phyloP scores from a whole-genome alignment of 805 yeast genomes.

The Yarrowia yakushimensis region DNA sequence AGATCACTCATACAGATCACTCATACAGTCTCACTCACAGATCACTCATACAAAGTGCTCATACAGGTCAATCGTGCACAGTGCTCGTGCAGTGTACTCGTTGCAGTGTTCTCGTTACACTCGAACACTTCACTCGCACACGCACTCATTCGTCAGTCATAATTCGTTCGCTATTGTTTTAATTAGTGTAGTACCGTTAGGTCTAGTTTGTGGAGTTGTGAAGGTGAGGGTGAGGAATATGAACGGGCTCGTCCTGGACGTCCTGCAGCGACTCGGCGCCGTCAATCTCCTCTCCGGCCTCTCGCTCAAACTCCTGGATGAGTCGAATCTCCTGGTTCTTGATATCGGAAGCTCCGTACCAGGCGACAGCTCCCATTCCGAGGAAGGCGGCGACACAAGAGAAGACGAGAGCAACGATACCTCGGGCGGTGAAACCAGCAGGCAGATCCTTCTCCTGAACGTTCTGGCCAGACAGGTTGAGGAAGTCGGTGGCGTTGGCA shows the following conservation, averaged over 20 bases:
- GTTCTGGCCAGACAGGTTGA: constrained; percentile 72
- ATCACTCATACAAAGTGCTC: no score
- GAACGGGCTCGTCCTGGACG: constrained; percentile 27
- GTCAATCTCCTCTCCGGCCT: constrained; percentile 47
- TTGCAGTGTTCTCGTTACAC: no score
- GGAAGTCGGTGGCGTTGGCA: constrained; percentile 58
- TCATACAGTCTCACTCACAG: no score
- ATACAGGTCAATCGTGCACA: no score
- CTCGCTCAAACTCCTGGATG: constrained; percentile 44
- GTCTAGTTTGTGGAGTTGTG: background rate
- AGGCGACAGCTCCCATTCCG: constrained; percentile 71
- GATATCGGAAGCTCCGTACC: constrained; percentile 85
- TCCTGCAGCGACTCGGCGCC: constrained; percentile 37
- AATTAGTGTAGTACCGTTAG: background rate
- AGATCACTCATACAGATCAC: no score
- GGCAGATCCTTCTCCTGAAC: constrained; percentile 68
- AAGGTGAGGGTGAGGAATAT: background rate
- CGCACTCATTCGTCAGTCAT: no score
- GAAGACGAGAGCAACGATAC: constrained; percentile 90
- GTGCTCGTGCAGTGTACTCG: no score
- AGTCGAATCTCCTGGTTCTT: constrained; percentile 63
- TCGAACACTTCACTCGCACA: no score
- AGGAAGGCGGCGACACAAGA: constrained; percentile 80
- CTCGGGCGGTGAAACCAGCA: constrained; percentile 87
- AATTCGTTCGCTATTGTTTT: background rate